These are phyloP conservation scores for Ramalina peruviana DNA, from an alignment of 495 filamentous ascomycete species.

Conservation along the genomic window DNA sequence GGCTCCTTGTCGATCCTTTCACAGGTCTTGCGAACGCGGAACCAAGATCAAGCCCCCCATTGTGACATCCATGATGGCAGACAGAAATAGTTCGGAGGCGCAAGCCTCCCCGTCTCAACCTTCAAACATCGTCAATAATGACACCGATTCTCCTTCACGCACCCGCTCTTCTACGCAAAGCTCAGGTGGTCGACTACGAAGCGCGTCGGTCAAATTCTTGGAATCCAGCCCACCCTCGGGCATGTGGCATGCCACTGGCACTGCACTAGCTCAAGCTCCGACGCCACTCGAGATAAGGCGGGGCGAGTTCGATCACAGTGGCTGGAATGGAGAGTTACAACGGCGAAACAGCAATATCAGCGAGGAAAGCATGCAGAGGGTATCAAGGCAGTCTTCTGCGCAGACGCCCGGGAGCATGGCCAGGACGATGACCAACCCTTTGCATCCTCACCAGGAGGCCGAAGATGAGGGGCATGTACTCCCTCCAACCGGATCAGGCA, in stretches of 20 bases:
- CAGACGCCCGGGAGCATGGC: slow-evolving; percentile 11
- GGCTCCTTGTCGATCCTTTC: too few species aligned
- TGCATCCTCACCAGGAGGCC: slow-evolving; percentile 10
- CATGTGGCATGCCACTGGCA: slow-evolving; percentile 38
- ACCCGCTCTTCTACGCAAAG: slow-evolving; percentile 10
- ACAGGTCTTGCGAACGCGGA: too few species aligned
- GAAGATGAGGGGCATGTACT: slow-evolving; percentile 7
- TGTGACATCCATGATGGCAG: background rate
- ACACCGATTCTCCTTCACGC: background rate
- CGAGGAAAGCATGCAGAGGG: slow-evolving; percentile 12
- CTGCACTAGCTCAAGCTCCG: slow-evolving; percentile 26
- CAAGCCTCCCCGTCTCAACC: too few species aligned
- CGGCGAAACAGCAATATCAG: slow-evolving; percentile 16
- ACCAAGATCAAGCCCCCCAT: too few species aligned
- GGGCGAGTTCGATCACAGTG: slow-evolving; percentile 24
- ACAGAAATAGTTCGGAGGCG: background rate
- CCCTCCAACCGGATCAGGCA: background rate
- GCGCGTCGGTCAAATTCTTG: slow-evolving; percentile 31
- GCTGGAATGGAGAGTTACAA: slow-evolving; percentile 27
- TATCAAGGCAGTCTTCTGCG: slow-evolving; percentile 12
- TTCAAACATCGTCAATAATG: background rate
- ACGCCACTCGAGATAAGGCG: slow-evolving; percentile 28
- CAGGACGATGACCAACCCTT: slow-evolving; percentile 8
- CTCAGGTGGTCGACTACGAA: slow-evolving; percentile 20
- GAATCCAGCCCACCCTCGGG: slow-evolving; percentile 35